Percentiles rank a stretch among this genome's conserved stretches.
phyloP scores from a whole-genome alignment of 202 grass and related monocot species.

The Miscanthus sacchariflorus region DNA sequence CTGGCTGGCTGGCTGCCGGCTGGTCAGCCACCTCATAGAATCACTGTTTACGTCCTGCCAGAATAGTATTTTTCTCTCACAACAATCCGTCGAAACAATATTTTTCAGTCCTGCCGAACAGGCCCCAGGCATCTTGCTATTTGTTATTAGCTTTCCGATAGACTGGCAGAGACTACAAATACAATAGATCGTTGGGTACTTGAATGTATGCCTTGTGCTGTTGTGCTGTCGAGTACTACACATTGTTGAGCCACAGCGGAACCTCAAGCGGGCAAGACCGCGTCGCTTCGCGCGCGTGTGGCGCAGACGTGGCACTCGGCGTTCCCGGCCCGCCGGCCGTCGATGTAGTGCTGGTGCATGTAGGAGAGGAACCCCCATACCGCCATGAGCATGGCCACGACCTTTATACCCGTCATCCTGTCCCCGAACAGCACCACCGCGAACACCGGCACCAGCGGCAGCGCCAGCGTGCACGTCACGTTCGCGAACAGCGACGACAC shows the following conservation, averaged over 20 bases:
- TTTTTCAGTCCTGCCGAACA: too few relatives aligned
- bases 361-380: background rate
- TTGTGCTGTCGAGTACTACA: background rate
- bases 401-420: background rate
- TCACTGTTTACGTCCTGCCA: too few relatives aligned
- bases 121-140: too few relatives aligned
- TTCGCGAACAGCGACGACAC: conserved; percentile 23
- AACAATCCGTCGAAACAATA: too few relatives aligned
- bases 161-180: background rate
- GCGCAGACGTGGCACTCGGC: conserved; percentile 39
- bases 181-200: background rate
- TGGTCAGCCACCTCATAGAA: too few relatives aligned
- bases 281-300: background rate
- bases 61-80: too few relatives aligned
- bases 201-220: background rate
- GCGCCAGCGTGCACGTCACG: background rate
- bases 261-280: conserved; percentile 19
- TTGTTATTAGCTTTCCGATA: too few relatives aligned
- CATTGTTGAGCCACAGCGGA: too few relatives aligned
- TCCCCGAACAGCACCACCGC: conserved; percentile 3
- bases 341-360: conserved; percentile 13
- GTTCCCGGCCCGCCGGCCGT: conserved; percentile 6
- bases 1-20: too few relatives aligned
- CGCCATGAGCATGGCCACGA: conserved; percentile 9
- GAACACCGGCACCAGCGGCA: conserved; percentile 9